A percentile compares a stretch with the other conserved stretches of the same genome.
Conservation (phyloP, 805 yeast genomes). For the Metschnikowia similis region DNA sequence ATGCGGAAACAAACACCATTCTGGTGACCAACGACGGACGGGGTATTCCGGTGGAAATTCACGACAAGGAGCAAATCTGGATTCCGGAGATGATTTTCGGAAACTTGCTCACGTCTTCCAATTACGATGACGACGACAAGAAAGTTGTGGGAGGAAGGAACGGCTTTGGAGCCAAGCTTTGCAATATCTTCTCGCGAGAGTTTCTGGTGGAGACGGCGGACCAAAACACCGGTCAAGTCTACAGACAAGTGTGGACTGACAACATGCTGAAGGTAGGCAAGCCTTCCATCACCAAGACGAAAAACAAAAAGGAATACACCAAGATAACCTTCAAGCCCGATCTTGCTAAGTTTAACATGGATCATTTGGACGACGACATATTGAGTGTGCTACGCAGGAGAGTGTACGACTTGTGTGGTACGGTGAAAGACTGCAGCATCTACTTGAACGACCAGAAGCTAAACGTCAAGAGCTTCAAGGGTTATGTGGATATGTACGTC, state of each 20-base stretch:
- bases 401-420: conserved; percentile 93
- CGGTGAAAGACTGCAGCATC: conserved; percentile 78
- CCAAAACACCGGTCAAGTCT: conserved; percentile 52
- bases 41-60: conserved; percentile 94
- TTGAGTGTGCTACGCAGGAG: conserved; percentile 84
- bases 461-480: conserved; percentile 71
- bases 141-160: conserved; percentile 98
- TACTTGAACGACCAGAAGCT: conserved; percentile 70
- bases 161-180: conserved; percentile 95
- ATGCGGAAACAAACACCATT: conserved; percentile 68
- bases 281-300: conserved; percentile 63
- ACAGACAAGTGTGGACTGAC: conserved; percentile 79
- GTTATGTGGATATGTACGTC: conserved; percentile 84
- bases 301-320: conserved; percentile 71
- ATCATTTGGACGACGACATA: conserved; percentile 73
- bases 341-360: conserved; percentile 79
- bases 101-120: conserved; percentile 87
- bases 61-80: conserved; percentile 83
- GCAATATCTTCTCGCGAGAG: conserved; percentile 90
- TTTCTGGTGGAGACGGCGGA: conserved; percentile 90
- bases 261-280: conserved; percentile 79
- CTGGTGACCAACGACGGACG: conserved; percentile 88
- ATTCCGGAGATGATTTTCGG: conserved; percentile 97
- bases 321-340: conserved; percentile 88
- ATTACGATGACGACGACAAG: conserved; percentile 91